A percentile compares a stretch with the other conserved stretches of the same genome.
phyloP scores from a whole-genome alignment of 2,329 filamentous ascomycete genomes.

The Colletotrichum spinosum region DNA sequence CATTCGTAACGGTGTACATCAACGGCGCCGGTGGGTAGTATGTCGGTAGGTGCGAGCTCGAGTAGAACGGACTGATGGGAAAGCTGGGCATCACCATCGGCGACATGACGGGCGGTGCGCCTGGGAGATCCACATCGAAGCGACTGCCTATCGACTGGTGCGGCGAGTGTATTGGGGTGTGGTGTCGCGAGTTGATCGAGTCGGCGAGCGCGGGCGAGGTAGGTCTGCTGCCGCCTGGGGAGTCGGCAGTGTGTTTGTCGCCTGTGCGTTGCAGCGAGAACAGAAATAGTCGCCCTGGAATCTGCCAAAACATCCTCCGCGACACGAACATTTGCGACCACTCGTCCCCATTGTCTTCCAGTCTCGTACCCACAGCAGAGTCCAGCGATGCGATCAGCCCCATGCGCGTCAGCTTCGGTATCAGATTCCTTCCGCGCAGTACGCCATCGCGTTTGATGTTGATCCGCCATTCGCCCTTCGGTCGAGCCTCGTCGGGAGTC shows the following conservation, averaged over 20 bases:
- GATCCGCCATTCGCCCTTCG: constrained; percentile 88
- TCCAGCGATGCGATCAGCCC: constrained; percentile 83
- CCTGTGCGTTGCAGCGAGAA: constrained; percentile 79
- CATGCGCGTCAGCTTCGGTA: constrained; percentile 95
- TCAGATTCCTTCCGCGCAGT: constrained; percentile 82
- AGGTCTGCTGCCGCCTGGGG: constrained; percentile 65
- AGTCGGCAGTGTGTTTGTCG: constrained; percentile 54
- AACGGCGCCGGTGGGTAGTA: constrained; percentile 88
- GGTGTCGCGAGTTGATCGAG: constrained; percentile 42
- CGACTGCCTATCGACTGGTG: constrained; percentile 42
- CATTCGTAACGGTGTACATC: constrained; percentile 83
- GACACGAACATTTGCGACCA: constrained; percentile 89
- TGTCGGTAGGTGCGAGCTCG: constrained; percentile 86
- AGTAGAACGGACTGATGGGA: constrained; percentile 78
- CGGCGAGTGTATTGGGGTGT: constrained; percentile 41
- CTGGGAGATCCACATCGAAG: constrained; percentile 50
- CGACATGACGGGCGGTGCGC: constrained; percentile 50
- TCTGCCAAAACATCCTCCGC: constrained; percentile 88
- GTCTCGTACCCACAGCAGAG: constrained; percentile 76
- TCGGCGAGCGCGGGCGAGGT: constrained; percentile 60
- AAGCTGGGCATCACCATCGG: constrained; percentile 50
- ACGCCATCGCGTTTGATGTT: constrained; percentile 89
- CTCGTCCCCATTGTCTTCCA: constrained; percentile 70
- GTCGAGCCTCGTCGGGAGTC: constrained; percentile 77
- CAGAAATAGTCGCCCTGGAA: constrained; percentile 86